phyloP scores from a whole-genome alignment of 164 flowering plant genomes.

The Liriodendron chinense region DNA sequence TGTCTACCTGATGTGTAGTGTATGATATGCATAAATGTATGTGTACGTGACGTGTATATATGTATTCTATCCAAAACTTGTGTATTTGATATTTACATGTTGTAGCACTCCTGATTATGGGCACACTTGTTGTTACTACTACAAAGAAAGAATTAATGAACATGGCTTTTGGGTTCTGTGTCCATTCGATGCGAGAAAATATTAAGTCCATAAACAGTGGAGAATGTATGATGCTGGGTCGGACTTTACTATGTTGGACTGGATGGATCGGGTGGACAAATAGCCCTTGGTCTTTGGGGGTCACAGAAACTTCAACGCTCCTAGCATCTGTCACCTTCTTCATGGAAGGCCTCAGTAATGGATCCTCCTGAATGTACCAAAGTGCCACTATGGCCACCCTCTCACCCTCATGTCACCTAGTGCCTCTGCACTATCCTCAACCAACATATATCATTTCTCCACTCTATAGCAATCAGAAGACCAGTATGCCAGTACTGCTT shows the following conservation, averaged over 20 bases:
- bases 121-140: slow-evolving; percentile 5
- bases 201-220: no score
- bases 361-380: slow-evolving; percentile 52
- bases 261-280: background rate
- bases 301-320: slow-evolving; percentile 28
- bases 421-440: slow-evolving; percentile 15
- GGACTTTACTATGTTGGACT: no score
- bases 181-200: no score
- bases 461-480: slow-evolving; percentile 19
- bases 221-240: no score
- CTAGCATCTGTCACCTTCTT: slow-evolving; percentile 38
- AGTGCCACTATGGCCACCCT: slow-evolving; percentile 34
- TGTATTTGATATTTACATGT: slow-evolving; percentile 1
- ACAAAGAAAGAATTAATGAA: no score
- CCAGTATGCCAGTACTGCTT: slow-evolving; percentile 16
- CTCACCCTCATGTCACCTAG: slow-evolving; percentile 12
- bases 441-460: background rate
- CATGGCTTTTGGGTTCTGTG: no score
- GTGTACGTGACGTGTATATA: slow-evolving; percentile 8
- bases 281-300: background rate
- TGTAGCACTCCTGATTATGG: no score
- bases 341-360: slow-evolving; percentile 39
- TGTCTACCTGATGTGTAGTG: background rate
- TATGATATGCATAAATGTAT: slow-evolving; percentile 1
- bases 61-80: background rate